Percentiles rank a stretch among this genome's conserved stretches.
phyloP scores from a whole-genome alignment of 129 eudicot genomes.

The Saussurea involucrata region DNA sequence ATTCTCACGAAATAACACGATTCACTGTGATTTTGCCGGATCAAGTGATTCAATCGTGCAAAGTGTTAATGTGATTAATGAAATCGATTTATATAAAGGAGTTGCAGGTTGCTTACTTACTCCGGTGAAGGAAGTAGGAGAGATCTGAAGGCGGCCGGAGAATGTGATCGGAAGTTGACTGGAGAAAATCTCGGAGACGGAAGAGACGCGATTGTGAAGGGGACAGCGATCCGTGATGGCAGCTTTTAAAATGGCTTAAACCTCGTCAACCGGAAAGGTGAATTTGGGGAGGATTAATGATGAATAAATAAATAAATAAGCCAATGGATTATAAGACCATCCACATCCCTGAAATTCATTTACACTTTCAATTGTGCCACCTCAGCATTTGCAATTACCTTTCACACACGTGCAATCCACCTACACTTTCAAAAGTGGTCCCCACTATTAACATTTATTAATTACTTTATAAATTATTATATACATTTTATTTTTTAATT shows the following conservation, averaged over 20 bases:
- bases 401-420: no score
- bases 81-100: not conserved
- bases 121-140: not conserved
- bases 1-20: constrained; percentile 5
- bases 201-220: constrained; percentile 9
- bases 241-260: constrained; percentile 11
- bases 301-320: not conserved
- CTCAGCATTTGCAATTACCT: no score
- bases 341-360: no score
- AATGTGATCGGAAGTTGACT: constrained; percentile 22
- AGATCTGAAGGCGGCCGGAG: constrained; percentile 14
- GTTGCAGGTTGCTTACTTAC: constrained; percentile 18
- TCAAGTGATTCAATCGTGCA: constrained; percentile 7
- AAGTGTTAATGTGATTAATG: not conserved
- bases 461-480: no score
- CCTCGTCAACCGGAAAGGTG: constrained; percentile 22
- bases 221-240: constrained; percentile 24
- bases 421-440: no score
- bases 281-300: not conserved
- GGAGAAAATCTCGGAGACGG: not conserved
- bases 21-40: not conserved
- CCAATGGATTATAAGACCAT: not conserved
- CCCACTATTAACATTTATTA: no score
- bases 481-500: no score
- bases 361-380: no score